These are phyloP conservation scores for Aspergillus cavernicola DNA, from an alignment of 495 filamentous ascomycete genomes.

Conservation along the genomic window DNA sequence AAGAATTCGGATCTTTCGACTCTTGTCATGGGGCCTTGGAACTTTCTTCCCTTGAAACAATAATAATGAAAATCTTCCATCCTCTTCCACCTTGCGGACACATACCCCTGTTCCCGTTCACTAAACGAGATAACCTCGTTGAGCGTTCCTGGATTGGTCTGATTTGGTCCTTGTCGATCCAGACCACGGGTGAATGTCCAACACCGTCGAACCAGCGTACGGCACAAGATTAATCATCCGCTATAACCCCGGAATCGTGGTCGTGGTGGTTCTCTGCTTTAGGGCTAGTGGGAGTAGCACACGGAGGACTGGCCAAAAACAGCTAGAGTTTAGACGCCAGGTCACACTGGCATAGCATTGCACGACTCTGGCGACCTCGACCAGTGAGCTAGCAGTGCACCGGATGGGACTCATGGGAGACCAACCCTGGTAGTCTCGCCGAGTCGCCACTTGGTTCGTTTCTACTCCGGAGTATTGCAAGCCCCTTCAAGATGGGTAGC, in stretches of 20 bases:
- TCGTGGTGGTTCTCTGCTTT: slow-evolving; percentile 5
- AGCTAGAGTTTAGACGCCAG: background rate
- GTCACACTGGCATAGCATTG: slow-evolving; percentile 1
- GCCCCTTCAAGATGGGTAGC: background rate
- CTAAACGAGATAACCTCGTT: too few relatives aligned
- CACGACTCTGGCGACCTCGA: slow-evolving; percentile 10
- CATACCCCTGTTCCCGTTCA: too few relatives aligned
- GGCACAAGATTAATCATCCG: background rate
- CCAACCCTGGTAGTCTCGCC: background rate
- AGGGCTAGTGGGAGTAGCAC: background rate
- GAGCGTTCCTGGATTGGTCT: background rate
- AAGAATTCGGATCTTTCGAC: too few relatives aligned
- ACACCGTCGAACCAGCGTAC: background rate
- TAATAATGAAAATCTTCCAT: too few relatives aligned
- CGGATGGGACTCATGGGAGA: too few relatives aligned
- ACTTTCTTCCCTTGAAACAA: too few relatives aligned
- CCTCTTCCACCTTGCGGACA: too few relatives aligned
- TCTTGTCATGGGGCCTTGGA: too few relatives aligned
- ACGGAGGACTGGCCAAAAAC: slow-evolving; percentile 16
- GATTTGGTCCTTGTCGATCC: background rate
- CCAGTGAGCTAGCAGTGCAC: slow-evolving; percentile 4
- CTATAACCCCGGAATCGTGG: background rate
- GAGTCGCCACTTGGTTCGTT: background rate
- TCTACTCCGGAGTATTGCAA: background rate
- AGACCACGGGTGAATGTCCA: background rate